Percentiles rank a stretch among this genome's conserved stretches.
phyloP scores from a whole-genome alignment of 768 basidiomycete genomes.

The Leccinum aurantiacum region DNA sequence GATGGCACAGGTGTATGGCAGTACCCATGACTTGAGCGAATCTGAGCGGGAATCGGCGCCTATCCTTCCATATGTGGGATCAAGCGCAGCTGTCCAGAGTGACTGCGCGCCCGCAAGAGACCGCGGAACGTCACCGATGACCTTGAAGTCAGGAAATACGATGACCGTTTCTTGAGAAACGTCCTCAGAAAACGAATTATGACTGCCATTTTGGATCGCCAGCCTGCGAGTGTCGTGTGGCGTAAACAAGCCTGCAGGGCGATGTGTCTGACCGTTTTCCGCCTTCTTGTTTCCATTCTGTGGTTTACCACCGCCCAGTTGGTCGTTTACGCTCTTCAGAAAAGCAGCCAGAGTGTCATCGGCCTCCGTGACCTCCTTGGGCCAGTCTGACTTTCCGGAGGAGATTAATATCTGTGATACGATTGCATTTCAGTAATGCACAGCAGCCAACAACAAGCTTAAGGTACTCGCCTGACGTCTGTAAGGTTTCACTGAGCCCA shows the following conservation, averaged over 20 bases:
- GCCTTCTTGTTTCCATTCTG: neutral
- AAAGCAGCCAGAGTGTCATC: conserved; percentile 68
- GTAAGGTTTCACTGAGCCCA: conserved; percentile 86
- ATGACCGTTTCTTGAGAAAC: conserved; percentile 73
- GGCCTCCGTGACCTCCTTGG: conserved; percentile 71
- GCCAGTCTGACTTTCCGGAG: conserved; percentile 90
- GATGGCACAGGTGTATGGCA: conserved; percentile 92
- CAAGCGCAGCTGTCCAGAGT: conserved; percentile 64
- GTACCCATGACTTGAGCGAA: conserved; percentile 64
- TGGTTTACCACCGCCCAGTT: conserved; percentile 15
- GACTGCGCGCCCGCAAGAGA: conserved; percentile 63
- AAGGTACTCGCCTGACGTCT: conserved; percentile 64
- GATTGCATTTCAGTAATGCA: neutral
- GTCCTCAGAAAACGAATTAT: conserved; percentile 63
- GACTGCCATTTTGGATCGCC: conserved; percentile 83
- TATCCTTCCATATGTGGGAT: conserved; percentile 53
- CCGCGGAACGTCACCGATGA: conserved; percentile 70
- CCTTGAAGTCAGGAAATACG: conserved; percentile 89
- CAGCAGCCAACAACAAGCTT: neutral
- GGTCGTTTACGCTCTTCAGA: conserved; percentile 34
- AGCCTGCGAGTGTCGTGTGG: conserved; percentile 55
- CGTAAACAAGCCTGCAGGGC: conserved; percentile 54
- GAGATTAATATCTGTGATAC: conserved; percentile 74
- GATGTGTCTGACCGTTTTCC: conserved; percentile 9
- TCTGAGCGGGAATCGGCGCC: conserved; percentile 45